phyloP scores from a whole-genome alignment of 1,284 basidiomycete genomes.

The Rhodotorula sp. region DNA sequence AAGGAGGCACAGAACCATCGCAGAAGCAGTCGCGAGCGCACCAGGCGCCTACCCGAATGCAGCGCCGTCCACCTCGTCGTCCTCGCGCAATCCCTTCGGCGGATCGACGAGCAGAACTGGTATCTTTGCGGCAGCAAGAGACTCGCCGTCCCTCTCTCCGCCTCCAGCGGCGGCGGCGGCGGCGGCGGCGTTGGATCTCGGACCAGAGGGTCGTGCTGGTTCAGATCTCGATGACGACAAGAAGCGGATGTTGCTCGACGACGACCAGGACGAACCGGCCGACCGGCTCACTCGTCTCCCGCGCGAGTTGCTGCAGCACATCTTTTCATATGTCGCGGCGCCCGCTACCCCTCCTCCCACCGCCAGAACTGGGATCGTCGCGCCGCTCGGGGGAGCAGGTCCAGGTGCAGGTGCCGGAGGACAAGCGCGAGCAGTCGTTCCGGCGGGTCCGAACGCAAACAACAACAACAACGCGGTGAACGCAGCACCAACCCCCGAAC shows the following conservation, averaged over 20 bases:
- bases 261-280: constrained; percentile 4
- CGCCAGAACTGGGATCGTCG: neutral
- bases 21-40: too few species aligned
- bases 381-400: too few species aligned
- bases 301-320: constrained; percentile 30
- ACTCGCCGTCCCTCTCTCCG: constrained; percentile 1
- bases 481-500: neutral
- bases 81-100: neutral
- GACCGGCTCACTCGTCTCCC: constrained; percentile 32
- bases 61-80: neutral
- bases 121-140: neutral
- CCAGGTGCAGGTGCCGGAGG: too few species aligned
- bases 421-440: too few species aligned
- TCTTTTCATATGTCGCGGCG: constrained; percentile 22
- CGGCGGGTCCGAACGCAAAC: too few species aligned
- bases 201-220: neutral
- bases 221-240: neutral
- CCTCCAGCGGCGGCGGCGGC: neutral
- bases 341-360: neutral
- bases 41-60: neutral
- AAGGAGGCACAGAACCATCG: too few species aligned
- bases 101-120: neutral
- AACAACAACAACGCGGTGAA: too few species aligned
- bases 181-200: neutral
- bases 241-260: neutral